phyloP scores from a whole-genome alignment of 345 rosid species.

The Rubroshorea leprosula region DNA sequence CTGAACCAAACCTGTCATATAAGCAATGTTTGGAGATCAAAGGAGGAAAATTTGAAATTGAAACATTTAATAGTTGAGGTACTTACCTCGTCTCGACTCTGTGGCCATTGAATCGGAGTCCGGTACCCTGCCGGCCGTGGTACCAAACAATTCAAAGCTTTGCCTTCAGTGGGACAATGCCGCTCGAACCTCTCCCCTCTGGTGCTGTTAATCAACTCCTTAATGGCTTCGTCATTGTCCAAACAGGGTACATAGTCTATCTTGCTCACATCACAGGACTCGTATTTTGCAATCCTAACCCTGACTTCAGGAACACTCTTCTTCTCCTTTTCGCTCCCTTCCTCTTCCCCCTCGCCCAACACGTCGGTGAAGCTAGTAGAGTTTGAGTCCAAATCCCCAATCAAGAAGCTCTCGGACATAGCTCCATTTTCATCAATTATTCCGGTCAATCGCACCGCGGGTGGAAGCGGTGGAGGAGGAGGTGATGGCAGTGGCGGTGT shows the following conservation, averaged over 20 bases:
- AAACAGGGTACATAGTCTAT: conserved; percentile 47
- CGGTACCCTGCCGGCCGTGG: conserved; percentile 45
- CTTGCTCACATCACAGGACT: conserved; percentile 31
- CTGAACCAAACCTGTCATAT: conserved; percentile 53
- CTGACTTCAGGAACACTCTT: not conserved
- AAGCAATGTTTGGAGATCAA: no score
- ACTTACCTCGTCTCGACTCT: conserved; percentile 57
- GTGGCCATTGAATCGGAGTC: conserved; percentile 51
- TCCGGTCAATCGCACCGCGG: conserved; percentile 36
- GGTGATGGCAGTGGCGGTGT: conserved; percentile 20
- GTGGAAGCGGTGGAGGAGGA: conserved; percentile 33
- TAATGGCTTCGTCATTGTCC: conserved; percentile 37
- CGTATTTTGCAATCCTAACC: conserved; percentile 21
- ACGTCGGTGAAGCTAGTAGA: conserved; percentile 6
- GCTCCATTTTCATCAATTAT: conserved; percentile 57
- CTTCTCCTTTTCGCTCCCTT: no score
- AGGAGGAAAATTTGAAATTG: no score
- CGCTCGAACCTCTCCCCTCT: conserved; percentile 40
- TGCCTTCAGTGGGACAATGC: conserved; percentile 38
- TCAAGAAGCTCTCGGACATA: conserved; percentile 40
- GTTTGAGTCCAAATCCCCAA: conserved; percentile 37
- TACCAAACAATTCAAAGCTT: conserved; percentile 46
- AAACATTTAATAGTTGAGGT: no score
- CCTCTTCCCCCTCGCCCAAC: conserved; percentile 20
- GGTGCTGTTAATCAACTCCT: conserved; percentile 19